Evolutionary conservation across 352 stramenopile species (phyloP), one percentile per base, ranked within the genome.

Genomic region (Blastocystis sp.): DNA sequence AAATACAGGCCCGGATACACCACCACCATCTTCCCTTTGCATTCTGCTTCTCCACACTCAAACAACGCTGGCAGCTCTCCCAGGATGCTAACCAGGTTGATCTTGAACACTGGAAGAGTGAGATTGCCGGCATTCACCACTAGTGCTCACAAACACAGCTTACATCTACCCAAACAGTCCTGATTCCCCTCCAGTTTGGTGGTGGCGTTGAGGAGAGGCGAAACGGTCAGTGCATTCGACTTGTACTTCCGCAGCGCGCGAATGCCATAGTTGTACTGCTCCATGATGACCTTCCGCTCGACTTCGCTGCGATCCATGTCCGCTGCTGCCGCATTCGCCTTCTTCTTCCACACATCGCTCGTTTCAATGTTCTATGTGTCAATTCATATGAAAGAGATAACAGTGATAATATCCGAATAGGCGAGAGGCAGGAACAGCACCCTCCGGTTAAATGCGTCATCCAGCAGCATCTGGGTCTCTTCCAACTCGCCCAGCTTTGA

Each of bases 341-440:
- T 57, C 48, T 57, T 14, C 38, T 48, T 42, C 66, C 66, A 76
- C n/a, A 59, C 19, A 3, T 76, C 66, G 48, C 66, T 76, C 2
- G 28, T 76, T 14, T 76, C 66, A 48, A 76, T 76, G 28, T 76
- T 76, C 66, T 76, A 48, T 24, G 21, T n/a, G 2, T 76, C 24
- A 48, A 4, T 28, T 24, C 21, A 60, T 7, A 7, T 10, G 21
- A 11, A 38, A 21, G 7, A n/a, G n/a, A 7, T n/a, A 40, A 76
- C 66, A 14, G 66, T 59, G 21, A 76, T 76, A 24, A 76, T 76
- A 3, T 76, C 66, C 28, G 38, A 42, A 28, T 48, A 76, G 2
- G 66, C 21, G n/a, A 48, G n/a, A 10, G 66, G 66, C 10, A 76
- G 38, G 52, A 76, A 76, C 48, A 76, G 21, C 42, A 76, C 66